Conservation (phyloP, 2,329 filamentous ascomycete genomes). For the Penicillium sp. region DNA sequence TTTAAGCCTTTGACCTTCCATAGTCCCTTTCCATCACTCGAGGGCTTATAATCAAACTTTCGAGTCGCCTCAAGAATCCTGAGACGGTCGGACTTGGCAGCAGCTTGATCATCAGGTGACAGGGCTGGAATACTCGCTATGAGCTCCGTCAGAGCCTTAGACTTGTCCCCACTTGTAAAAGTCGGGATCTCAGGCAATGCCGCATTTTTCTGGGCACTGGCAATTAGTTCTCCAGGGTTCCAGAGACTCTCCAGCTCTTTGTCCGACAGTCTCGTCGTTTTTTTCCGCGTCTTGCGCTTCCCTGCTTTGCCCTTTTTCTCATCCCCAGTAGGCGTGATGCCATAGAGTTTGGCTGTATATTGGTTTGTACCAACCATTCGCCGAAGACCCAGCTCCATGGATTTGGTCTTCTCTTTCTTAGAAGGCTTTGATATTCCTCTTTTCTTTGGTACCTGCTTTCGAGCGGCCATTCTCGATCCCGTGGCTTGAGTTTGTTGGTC, state of each 20-base stretch:
- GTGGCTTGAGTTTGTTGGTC: neutral
- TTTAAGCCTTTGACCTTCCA: slow-evolving; percentile 44
- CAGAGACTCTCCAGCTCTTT: neutral
- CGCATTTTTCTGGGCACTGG: slow-evolving; percentile 38
- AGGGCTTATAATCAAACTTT: slow-evolving; percentile 37
- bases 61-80: slow-evolving; percentile 35
- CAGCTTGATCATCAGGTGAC: neutral
- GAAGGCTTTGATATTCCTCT: neutral
- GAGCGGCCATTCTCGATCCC: neutral
- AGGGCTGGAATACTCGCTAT: slow-evolving; percentile 38
- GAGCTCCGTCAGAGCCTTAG: slow-evolving; percentile 41
- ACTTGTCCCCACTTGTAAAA: slow-evolving; percentile 33
- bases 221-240: slow-evolving; percentile 25
- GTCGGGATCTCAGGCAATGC: slow-evolving; percentile 31
- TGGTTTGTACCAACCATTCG: slow-evolving; percentile 1
- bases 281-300: neutral
- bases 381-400: slow-evolving; percentile 9
- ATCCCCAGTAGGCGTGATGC: neutral
- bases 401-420: neutral
- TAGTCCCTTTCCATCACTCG: slow-evolving; percentile 34
- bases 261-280: neutral
- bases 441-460: neutral
- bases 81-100: neutral
- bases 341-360: neutral
- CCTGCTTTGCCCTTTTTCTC: too few species aligned